A percentile compares a stretch with the other conserved stretches of the same genome.
Evolutionary conservation across 305 asterid genomes (phyloP).

Genomic region (Rubia peregrina): DNA sequence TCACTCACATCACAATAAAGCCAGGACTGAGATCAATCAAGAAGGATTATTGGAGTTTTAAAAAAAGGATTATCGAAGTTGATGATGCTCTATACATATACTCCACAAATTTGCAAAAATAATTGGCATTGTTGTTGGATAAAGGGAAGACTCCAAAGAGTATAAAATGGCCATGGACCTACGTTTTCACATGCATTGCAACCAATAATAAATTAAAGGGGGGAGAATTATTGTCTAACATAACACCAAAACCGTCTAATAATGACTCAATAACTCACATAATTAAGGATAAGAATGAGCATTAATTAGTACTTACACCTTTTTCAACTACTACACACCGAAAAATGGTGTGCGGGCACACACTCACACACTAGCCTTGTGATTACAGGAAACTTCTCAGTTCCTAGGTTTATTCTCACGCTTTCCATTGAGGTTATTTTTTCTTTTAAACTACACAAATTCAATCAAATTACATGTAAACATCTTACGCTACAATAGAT

Average conservation of each 20-base stretch:
- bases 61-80: background rate
- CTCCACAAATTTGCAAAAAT: conserved; percentile 1
- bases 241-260: background rate
- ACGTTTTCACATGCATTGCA: conserved; percentile 2
- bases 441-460: too few relatives aligned
- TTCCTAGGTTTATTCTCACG: conserved; percentile 4
- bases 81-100: background rate
- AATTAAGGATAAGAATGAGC: conserved; percentile 17
- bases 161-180: background rate
- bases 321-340: conserved; percentile 23
- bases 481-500: too few relatives aligned
- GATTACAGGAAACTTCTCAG: conserved; percentile 22
- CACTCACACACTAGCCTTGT: background rate
- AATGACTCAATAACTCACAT: conserved; percentile 8
- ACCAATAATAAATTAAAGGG: conserved; percentile 23
- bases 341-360: conserved; percentile 11
- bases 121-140: conserved; percentile 10
- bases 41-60: background rate
- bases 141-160: conserved; percentile 8
- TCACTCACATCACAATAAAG: too few relatives aligned
- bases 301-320: conserved; percentile 6
- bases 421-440: too few relatives aligned
- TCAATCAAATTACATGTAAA: too few relatives aligned
- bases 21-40: conserved; percentile 23
- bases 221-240: background rate